Base-by-base conservation (phyloP, 2,329 filamentous ascomycete genomes). In the Hypoxylon sp. region DNA sequence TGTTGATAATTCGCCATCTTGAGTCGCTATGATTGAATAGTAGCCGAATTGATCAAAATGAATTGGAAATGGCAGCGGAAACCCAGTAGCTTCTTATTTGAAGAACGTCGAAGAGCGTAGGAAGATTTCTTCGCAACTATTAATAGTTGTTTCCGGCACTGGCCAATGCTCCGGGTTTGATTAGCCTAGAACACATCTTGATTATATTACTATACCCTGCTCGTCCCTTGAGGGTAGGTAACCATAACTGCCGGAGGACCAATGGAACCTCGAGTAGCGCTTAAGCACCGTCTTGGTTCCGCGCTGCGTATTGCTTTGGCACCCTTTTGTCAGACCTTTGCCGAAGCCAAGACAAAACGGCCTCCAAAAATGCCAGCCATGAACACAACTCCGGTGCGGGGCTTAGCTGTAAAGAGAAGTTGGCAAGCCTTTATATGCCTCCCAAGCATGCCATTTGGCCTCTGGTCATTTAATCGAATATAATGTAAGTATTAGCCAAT, bases 1-100 rank as follows among this genome's bases (percentile, higher is more conserved):
- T 60, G 42, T 30, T 52, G 59, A 46, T 67, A 53, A 46, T 57
- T 67, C 14, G 69, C 65, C 72, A 74, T 74, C 22, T 62, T 69
- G 38, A 61, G n/a, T 54, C 4, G n/a, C 28, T 59, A 18, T 38
- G 18, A 46, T 45, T n/a, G 26, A 52, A 18, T 9, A 6, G n/a
- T 12, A 48, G 18, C 3, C 38, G 20, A 18, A 32, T 38, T 30
- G 36, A 54, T 55, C 22, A 22, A 22, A 48, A 49, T 16, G 32
- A 42, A 52, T 22, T 18, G 32, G 32, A 7, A n/a, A 48, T 26
- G 18, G 24, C 32, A 24, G 24, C n/a, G 9, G 16, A 4, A 22
- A 42, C 8, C 20, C 12, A n/a, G 33, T 44, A 33, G 36, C 33
- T 42, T n/a, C 26, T 18, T 46, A 30, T 42, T 32, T 42, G 33